Base-by-base conservation (phyloP, 495 filamentous ascomycete genomes). In the Barbatosphaeria neglecta region DNA sequence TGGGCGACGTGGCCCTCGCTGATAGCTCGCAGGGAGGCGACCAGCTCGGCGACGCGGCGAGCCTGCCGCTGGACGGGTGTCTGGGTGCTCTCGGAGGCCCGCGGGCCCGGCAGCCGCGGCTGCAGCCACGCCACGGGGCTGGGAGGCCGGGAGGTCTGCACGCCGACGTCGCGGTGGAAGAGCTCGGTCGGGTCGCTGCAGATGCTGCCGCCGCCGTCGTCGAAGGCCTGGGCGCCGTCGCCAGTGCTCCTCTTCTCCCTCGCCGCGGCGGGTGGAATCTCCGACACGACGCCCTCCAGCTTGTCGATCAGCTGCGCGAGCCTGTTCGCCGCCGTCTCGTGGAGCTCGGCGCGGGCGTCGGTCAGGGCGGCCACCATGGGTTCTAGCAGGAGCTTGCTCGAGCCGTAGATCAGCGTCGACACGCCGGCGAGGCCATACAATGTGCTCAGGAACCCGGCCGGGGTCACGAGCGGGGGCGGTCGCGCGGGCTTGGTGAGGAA, bases 81-180 rank as follows among this genome's bases (percentile, higher is more conserved):
- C 56, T 72, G 55, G 50, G 15, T 65, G 57, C 50, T 59, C 60
- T 43, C 72, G 45, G 54, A 76, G 63, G 25, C 51, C 56, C 40
- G 59, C 51, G 23, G 70, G 59, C n/a, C 56, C 24, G 23, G 35
- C 43, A 47, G 50, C 51, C 5, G 46, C 50, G 24, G 60, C 53
- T 22, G 57, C 56, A 24, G 64, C 50, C 2, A 57, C 20, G 33
- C 53, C 50, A 43, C 0, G 61, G 64, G 27, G 43, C 44, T 56
- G 28, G 61, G 52, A 9, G 74, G 69, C 0, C 77, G 78, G 0
- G 80, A 84, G 0, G 90, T 95, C 57, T 98, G 92, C 1, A 88
- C 87, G 20, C 82, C 87, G 37, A 87, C 73, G 53, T 96, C 90
- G 11, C 89, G 78, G 64, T 94, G 87, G 71, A 90, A 98, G 49